Evolutionary conservation across 768 basidiomycete genomes (phyloP).

Genomic region (Mycena amicta): DNA sequence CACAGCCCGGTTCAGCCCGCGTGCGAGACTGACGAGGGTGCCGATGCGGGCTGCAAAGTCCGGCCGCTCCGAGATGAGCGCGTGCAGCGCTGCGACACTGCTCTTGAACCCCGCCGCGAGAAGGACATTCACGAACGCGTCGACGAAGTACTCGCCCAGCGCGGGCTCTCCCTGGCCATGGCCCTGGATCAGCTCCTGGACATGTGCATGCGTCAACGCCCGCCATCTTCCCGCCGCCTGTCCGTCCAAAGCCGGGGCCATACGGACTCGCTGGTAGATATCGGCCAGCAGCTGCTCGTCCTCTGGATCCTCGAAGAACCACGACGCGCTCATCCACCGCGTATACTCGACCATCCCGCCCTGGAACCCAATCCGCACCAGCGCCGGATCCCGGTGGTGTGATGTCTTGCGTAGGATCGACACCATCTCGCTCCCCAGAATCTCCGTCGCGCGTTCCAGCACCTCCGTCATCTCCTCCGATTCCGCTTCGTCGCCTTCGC

Average conservation of each 20-base stretch:
- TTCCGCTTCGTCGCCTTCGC: slow-evolving; percentile 2
- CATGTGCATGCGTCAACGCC: slow-evolving; percentile 52
- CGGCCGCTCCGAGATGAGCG: slow-evolving; percentile 37
- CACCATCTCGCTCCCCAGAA: slow-evolving; percentile 38
- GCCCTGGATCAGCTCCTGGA: slow-evolving; percentile 39
- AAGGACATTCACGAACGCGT: slow-evolving; percentile 45
- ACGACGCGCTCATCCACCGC: slow-evolving; percentile 52
- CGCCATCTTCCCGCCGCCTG: slow-evolving; percentile 59
- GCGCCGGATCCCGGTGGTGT: slow-evolving; percentile 42
- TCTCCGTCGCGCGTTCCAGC: slow-evolving; percentile 31
- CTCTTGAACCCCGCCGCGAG: slow-evolving; percentile 39
- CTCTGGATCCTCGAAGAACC: slow-evolving; percentile 53
- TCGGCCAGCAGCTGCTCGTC: slow-evolving; percentile 46
- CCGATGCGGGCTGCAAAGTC: slow-evolving; percentile 45
- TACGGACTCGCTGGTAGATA: slow-evolving; percentile 45
- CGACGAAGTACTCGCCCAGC: slow-evolving; percentile 38
- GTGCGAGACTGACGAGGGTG: slow-evolving; percentile 46
- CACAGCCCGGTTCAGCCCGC: slow-evolving; percentile 56
- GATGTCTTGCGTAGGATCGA: slow-evolving; percentile 39
- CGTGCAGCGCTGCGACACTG: slow-evolving; percentile 34
- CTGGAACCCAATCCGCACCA: slow-evolving; percentile 49
- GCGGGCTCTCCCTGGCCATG: slow-evolving; percentile 26
- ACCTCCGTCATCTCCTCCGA: slow-evolving; percentile 28
- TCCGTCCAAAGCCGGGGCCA: slow-evolving; percentile 43
- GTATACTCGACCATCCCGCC: slow-evolving; percentile 48